phyloP scores from a whole-genome alignment of 441 rosid species.

The Gossypium davidsonii region DNA sequence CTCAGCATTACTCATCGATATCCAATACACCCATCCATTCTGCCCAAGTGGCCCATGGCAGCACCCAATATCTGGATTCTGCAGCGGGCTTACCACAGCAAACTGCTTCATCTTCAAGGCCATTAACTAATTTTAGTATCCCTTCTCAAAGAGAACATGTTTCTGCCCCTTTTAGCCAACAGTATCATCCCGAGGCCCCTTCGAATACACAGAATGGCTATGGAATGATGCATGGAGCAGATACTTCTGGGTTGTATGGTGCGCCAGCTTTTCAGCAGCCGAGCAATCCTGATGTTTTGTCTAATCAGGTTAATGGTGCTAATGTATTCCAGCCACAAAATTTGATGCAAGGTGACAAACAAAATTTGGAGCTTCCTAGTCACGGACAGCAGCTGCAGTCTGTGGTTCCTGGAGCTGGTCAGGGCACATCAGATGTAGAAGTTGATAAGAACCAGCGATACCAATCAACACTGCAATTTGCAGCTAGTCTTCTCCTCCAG shows the following conservation, averaged over 20 bases:
- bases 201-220: slow-evolving; percentile 37
- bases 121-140: slow-evolving; percentile 30
- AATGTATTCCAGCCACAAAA: slow-evolving; percentile 42
- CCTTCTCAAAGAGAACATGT: slow-evolving; percentile 52
- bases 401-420: slow-evolving; percentile 42
- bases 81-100: slow-evolving; percentile 38
- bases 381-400: slow-evolving; percentile 49
- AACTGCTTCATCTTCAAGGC: slow-evolving; percentile 33
- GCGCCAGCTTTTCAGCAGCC: slow-evolving; percentile 40
- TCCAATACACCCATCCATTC: slow-evolving; percentile 38
- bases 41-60: slow-evolving; percentile 32
- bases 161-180: slow-evolving; percentile 51
- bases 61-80: slow-evolving; percentile 42
- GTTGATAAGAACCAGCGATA: slow-evolving; percentile 77
- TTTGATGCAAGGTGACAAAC: slow-evolving; percentile 39
- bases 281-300: slow-evolving; percentile 28
- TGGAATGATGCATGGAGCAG: slow-evolving; percentile 41
- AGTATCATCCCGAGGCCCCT: slow-evolving; percentile 47
- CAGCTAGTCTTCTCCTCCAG: slow-evolving; percentile 70
- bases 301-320: slow-evolving; percentile 45
- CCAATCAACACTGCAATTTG: slow-evolving; percentile 88
- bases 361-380: slow-evolving; percentile 37
- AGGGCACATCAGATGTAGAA: slow-evolving; percentile 50
- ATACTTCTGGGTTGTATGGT: slow-evolving; percentile 37
- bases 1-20: slow-evolving; percentile 38